phyloP scores from a whole-genome alignment of 495 filamentous ascomycete genomes.

The Oidiodendron maius region DNA sequence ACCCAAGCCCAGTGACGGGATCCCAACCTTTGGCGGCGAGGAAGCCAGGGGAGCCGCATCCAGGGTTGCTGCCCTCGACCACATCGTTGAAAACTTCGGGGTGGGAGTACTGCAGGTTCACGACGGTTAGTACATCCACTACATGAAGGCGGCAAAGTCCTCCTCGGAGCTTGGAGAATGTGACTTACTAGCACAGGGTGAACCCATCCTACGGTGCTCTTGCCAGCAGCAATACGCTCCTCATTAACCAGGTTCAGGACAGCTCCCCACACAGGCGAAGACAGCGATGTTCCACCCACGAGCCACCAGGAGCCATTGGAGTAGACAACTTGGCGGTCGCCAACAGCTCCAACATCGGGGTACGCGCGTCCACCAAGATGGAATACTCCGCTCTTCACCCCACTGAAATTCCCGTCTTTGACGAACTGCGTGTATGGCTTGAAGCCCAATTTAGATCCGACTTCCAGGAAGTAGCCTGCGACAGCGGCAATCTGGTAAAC shows the following conservation, averaged over 20 bases:
- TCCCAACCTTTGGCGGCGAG: conserved; percentile 41
- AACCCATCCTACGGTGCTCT: conserved; percentile 50
- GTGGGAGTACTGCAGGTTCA: conserved; percentile 25
- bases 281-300: conserved; percentile 53
- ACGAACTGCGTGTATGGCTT: conserved; percentile 31
- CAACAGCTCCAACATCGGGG: conserved; percentile 60
- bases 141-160: not conserved
- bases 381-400: conserved; percentile 32
- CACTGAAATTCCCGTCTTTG: conserved; percentile 38
- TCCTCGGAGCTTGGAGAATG: not conserved
- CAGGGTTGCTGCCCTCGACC: conserved; percentile 38
- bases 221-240: conserved; percentile 48
- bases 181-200: conserved; percentile 38
- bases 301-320: conserved; percentile 34
- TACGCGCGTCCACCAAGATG: conserved; percentile 40
- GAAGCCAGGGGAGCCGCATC: conserved; percentile 43
- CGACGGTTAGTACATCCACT: not conserved
- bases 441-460: conserved; percentile 18
- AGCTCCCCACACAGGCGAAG: conserved; percentile 49
- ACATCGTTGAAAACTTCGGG: conserved; percentile 40
- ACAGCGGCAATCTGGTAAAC: conserved; percentile 29
- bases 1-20: conserved; percentile 42
- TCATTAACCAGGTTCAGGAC: conserved; percentile 62
- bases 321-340: conserved; percentile 49
- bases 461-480: conserved; percentile 16